These are phyloP conservation scores for Rutstroemia sp. DNA, from an alignment of 2,329 filamentous ascomycete genomes.

Conservation along the genomic window DNA sequence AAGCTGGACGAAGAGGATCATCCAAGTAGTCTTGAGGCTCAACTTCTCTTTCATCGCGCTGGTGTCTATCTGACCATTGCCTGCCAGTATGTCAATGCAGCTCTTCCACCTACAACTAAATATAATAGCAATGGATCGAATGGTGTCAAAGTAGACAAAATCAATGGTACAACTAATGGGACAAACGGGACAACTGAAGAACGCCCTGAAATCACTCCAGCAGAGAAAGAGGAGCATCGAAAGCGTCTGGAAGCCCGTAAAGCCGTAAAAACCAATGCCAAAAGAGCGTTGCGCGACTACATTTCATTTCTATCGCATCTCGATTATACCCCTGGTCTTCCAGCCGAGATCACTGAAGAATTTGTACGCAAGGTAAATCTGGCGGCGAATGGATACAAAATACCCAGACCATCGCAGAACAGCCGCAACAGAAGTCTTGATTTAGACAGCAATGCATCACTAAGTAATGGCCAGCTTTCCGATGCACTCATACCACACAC, in stretches of 20 bases:
- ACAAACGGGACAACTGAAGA: conserved; percentile 15
- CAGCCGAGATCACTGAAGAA: conserved; percentile 33
- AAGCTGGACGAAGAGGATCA: conserved; percentile 56
- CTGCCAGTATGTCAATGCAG: conserved; percentile 53
- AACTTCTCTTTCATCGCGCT: conserved; percentile 70
- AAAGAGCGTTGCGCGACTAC: conserved; percentile 69
- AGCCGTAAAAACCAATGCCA: conserved; percentile 65
- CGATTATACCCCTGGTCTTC: conserved; percentile 61
- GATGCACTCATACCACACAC: conserved; percentile 39
- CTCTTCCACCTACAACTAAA: conserved; percentile 35
- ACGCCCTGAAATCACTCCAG: conserved; percentile 30
- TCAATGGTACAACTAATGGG: background rate
- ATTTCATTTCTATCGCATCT: conserved; percentile 64
- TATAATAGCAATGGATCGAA: conserved; percentile 15
- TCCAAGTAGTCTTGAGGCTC: conserved; percentile 66
- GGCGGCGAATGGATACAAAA: conserved; percentile 41
- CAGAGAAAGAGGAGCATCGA: conserved; percentile 37
- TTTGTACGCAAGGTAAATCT: conserved; percentile 51
- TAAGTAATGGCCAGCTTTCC: conserved; percentile 28
- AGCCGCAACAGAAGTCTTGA: conserved; percentile 19
- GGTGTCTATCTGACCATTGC: conserved; percentile 66
- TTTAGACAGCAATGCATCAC: conserved; percentile 26
- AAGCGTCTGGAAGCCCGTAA: conserved; percentile 55
- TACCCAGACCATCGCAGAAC: conserved; percentile 27
- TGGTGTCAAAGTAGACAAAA: conserved; percentile 2